These are phyloP conservation scores for barley (Hordeum vulgare) DNA, from an alignment of 176 grass and related monocot genomes.

Conservation along the genomic window DNA sequence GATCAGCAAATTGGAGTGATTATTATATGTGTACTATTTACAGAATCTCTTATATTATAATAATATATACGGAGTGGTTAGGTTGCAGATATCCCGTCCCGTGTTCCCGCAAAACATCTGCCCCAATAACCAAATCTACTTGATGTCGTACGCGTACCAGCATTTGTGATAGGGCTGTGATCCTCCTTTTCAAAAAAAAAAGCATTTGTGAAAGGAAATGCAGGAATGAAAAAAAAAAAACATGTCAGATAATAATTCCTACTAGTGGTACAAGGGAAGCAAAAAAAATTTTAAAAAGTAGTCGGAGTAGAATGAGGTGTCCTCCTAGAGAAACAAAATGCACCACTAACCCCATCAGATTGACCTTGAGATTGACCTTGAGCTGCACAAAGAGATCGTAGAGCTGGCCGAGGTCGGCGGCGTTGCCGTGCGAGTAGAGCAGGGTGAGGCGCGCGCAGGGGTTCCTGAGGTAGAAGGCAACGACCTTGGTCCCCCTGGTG, in stretches of 20 bases:
- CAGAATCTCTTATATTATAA: background rate
- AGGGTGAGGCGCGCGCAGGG: constrained; percentile 80
- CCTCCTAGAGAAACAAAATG: constrained; percentile 11
- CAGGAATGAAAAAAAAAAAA: background rate
- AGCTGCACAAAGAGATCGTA: constrained; percentile 99
- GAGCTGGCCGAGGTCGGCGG: constrained; percentile 92
- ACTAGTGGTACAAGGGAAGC: too few species aligned
- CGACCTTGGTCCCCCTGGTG: constrained; percentile 70
- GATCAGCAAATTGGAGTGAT: background rate
- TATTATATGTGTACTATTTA: background rate
- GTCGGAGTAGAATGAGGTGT: background rate
- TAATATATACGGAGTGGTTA: too few species aligned
- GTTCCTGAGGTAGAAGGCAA: constrained; percentile 88
- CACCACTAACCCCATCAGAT: constrained; percentile 93
- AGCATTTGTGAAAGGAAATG: background rate
- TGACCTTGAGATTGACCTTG: constrained; percentile 99
- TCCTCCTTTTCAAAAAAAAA: too few species aligned
- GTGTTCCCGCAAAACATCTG: background rate
- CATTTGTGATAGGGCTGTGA: background rate
- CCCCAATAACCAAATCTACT: background rate
- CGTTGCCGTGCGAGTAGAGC: constrained; percentile 99
- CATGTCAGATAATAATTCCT: background rate
- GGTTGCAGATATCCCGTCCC: background rate
- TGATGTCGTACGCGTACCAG: background rate
- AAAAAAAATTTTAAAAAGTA: too few species aligned